Conservation (phyloP, 306 rosid species). For the Dalbergia oliveri region DNA sequence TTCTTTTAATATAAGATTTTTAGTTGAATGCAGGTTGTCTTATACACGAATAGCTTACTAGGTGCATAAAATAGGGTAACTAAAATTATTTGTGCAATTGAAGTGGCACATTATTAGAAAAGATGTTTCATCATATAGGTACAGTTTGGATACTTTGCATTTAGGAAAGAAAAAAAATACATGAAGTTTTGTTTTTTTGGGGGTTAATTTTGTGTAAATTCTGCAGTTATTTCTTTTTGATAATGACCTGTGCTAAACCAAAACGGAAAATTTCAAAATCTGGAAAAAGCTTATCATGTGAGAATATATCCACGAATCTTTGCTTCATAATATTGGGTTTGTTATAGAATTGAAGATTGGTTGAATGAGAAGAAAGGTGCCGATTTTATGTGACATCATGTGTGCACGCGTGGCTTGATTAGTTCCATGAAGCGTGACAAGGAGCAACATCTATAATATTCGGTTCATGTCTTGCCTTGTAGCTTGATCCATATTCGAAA, state of each 20-base stretch:
- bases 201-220: neutral
- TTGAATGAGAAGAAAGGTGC: neutral
- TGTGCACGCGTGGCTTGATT: constrained; percentile 26
- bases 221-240: neutral
- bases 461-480: constrained; percentile 6
- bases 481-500: neutral
- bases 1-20: too few species aligned
- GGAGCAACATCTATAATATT: neutral
- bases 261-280: neutral
- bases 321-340: neutral
- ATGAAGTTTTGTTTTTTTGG: neutral
- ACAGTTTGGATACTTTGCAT: neutral
- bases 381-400: neutral
- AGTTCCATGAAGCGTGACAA: neutral
- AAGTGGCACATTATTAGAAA: constrained; percentile 2
- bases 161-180: too few species aligned
- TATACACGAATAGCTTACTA: constrained; percentile 28
- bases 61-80: constrained; percentile 4
- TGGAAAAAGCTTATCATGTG: neutral
- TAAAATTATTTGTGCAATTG: neutral
- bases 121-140: neutral
- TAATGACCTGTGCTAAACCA: neutral
- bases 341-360: neutral
- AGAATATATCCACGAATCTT: neutral
- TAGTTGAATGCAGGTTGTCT: neutral